Evolutionary conservation across 1,284 basidiomycete genomes (phyloP).

Genomic region (Calocybe gambosa): DNA sequence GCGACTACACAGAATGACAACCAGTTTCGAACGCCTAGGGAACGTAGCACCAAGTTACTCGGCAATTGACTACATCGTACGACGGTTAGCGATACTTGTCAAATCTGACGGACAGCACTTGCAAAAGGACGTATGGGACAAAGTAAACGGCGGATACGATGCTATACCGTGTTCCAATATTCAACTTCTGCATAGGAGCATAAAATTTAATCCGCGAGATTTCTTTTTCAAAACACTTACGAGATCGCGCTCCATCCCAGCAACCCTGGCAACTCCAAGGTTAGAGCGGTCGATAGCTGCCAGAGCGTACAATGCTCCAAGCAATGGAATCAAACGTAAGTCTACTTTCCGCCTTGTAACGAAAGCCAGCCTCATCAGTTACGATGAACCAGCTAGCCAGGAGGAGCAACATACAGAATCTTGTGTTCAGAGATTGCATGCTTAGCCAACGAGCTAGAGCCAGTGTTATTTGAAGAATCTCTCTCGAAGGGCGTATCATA

Average conservation of each 20-base stretch:
- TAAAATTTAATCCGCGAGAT: not conserved
- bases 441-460: constrained; percentile 1
- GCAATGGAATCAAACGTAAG: constrained; percentile 34
- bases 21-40: constrained; percentile 33
- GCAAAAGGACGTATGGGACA: constrained; percentile 40
- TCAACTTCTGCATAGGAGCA: constrained; percentile 23
- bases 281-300: constrained; percentile 39
- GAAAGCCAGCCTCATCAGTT: not conserved
- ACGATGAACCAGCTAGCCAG: not conserved
- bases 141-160: constrained; percentile 41
- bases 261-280: constrained; percentile 36
- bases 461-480: constrained; percentile 2
- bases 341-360: constrained; percentile 34
- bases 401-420: constrained; percentile 13
- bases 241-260: constrained; percentile 38
- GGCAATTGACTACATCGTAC: constrained; percentile 33
- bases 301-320: constrained; percentile 36
- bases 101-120: constrained; percentile 14
- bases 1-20: constrained; percentile 35
- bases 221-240: constrained; percentile 22
- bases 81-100: not conserved
- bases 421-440: constrained; percentile 13
- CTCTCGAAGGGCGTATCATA: constrained; percentile 5
- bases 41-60: constrained; percentile 35
- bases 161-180: constrained; percentile 35